Evolutionary conservation across 2,329 filamentous ascomycete genomes (phyloP), one percentile per base, ranked within the genome.

Genomic region (Alternaria novae-zelandiae): DNA sequence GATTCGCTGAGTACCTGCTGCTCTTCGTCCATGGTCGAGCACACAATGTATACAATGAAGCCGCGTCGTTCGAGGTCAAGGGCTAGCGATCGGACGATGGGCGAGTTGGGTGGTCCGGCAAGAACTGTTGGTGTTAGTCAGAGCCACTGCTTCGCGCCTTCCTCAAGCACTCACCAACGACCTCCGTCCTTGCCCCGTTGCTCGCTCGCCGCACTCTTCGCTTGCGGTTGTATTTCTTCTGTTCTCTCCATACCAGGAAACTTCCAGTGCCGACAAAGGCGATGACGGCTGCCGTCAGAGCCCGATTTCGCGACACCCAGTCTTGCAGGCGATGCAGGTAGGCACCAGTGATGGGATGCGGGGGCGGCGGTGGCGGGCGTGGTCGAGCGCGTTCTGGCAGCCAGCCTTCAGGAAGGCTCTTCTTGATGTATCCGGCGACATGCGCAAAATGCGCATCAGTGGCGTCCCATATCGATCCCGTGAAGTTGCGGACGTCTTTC

Each of bases 21-120:
- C 78, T 98, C 94, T 70, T 98, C 95, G 72, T 97, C 92, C 63
- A 89, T 83, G n/a, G 89, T 93, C 67, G 89, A 91, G 73, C 94
- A 95, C 1, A 97, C 92, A 64, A 99, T 86, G 79, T 94, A 99
- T 59, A 98, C 93, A 64, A 98, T 92, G 79, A 96, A 98, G 5
- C 96, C 96, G 68, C 94, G 89, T 63, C 94, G 86, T 82, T 98
- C 96, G 70, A 99, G 84, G 76, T 99, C 96, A 51, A 94, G 82
- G 3, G 93, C 89, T 57, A 98, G 84, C 11, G 93, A 93, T 74
- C 90, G 91, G 7, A 93, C 95, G 74, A 97, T 85, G 15, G 94
- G 91, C 73, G 97, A 89, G 54, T 90, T 88, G 3, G 93, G 91
- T 20, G 93, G 94, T n/a, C 95, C 95, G 21, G 94, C 94, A 66